Evolutionary conservation across 805 yeast species (phyloP).

Genomic region (Pichia scutulata): DNA sequence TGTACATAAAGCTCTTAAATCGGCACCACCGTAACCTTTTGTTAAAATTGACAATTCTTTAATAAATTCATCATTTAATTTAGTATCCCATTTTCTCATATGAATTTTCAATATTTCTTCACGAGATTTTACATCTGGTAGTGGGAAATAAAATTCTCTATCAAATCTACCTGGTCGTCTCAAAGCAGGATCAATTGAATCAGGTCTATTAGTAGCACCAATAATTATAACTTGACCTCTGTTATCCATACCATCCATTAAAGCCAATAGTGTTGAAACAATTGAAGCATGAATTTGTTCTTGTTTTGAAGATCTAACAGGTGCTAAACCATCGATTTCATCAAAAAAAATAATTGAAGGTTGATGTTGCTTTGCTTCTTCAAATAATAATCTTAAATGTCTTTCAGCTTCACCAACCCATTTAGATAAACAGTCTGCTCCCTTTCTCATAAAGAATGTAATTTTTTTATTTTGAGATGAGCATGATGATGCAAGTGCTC

Average conservation of each 20-base stretch:
- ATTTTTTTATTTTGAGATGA: slow-evolving; percentile 78
- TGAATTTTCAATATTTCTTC: slow-evolving; percentile 75
- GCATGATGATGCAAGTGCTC: slow-evolving; percentile 94
- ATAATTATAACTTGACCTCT: slow-evolving; percentile 97
- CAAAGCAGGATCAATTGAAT: slow-evolving; percentile 95
- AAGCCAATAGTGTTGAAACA: slow-evolving; percentile 86
- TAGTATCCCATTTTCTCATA: slow-evolving; percentile 84
- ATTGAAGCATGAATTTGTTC: slow-evolving; percentile 98
- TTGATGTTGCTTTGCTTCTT: slow-evolving; percentile 93
- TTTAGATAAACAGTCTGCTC: slow-evolving; percentile 93
- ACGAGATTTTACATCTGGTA: slow-evolving; percentile 79
- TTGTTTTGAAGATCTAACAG: slow-evolving; percentile 93
- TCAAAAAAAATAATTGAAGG: slow-evolving; percentile 95
- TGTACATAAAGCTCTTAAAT: slow-evolving; percentile 85
- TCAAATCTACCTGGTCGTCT: slow-evolving; percentile 97
- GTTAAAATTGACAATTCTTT: slow-evolving; percentile 68
- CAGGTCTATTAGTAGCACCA: slow-evolving; percentile 97
- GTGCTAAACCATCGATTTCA: slow-evolving; percentile 97
- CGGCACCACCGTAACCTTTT: slow-evolving; percentile 98
- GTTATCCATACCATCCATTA: slow-evolving; percentile 99
- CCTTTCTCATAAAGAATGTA: slow-evolving; percentile 96
- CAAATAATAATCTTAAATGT: slow-evolving; percentile 81
- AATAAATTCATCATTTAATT: slow-evolving; percentile 49
- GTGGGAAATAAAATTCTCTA: slow-evolving; percentile 91
- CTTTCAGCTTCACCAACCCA: slow-evolving; percentile 99